These are phyloP conservation scores for Camillea tinctor DNA, from an alignment of 2,329 filamentous ascomycete genomes.

Conservation along the genomic window DNA sequence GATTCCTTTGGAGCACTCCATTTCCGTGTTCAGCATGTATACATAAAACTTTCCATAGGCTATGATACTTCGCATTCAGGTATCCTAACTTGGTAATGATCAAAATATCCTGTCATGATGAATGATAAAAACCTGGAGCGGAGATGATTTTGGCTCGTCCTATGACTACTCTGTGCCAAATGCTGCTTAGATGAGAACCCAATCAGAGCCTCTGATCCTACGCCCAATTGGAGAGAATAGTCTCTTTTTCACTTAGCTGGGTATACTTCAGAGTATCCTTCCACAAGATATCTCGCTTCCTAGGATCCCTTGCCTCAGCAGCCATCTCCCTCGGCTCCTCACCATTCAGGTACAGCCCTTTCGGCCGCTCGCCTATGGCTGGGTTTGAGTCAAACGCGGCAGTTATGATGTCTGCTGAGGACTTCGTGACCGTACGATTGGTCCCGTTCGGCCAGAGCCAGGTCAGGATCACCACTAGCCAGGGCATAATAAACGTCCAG, in stretches of 20 bases:
- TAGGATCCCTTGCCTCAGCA: constrained; percentile 3
- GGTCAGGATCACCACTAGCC: not conserved
- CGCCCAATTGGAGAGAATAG: constrained; percentile 6
- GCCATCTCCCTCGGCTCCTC: constrained; percentile 2
- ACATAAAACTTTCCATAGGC: too few relatives aligned
- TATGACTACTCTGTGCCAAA: not conserved
- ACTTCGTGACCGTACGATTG: not conserved
- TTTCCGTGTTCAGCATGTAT: too few relatives aligned
- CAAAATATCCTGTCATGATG: not conserved
- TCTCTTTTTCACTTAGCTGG: constrained; percentile 6
- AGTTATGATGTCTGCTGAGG: constrained; percentile 1
- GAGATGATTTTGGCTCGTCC: not conserved
- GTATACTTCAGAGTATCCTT: constrained; percentile 8
- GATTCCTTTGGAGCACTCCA: too few relatives aligned
- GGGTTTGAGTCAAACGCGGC: not conserved
- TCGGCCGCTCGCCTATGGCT: not conserved
- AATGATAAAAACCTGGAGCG: not conserved
- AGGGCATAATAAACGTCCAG: constrained; percentile 6
- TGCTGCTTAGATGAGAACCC: not conserved
- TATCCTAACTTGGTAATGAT: too few relatives aligned
- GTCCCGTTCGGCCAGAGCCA: constrained; percentile 1
- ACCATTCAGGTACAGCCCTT: constrained; percentile 7
- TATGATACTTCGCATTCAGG: too few relatives aligned
- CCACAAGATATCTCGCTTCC: constrained; percentile 10
- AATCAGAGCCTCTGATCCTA: not conserved